Evolutionary conservation across 1,284 basidiomycete species (phyloP).

Genomic region (Flammula alnicola): DNA sequence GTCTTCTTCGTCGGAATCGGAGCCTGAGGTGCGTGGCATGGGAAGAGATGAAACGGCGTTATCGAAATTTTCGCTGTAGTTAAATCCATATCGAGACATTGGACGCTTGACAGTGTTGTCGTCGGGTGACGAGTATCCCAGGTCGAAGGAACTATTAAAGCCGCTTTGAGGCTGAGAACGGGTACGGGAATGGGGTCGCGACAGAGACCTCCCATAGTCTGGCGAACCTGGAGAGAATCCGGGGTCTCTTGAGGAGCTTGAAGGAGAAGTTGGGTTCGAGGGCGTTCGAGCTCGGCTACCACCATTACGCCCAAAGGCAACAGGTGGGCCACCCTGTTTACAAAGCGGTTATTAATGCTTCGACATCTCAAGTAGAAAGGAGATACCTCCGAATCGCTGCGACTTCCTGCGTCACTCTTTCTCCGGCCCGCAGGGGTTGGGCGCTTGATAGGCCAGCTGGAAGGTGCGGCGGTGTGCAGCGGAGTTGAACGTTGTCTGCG

Average conservation of each 20-base stretch:
- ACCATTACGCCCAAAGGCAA: constrained; percentile 44
- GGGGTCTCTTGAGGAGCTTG: constrained; percentile 36
- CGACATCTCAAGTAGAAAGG: constrained; percentile 3
- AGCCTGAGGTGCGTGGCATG: constrained; percentile 36
- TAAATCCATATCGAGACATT: constrained; percentile 23
- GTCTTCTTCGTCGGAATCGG: constrained; percentile 58
- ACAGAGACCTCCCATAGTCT: constrained; percentile 32
- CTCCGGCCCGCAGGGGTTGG: constrained; percentile 64
- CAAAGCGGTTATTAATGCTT: too few species aligned
- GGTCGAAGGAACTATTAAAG: constrained; percentile 39
- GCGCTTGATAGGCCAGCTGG: constrained; percentile 69
- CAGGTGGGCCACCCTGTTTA: constrained; percentile 35
- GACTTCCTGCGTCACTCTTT: constrained; percentile 68
- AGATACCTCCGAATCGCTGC: constrained; percentile 74
- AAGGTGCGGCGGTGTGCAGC: constrained; percentile 59
- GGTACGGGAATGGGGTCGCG: constrained; percentile 65
- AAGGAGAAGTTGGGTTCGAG: constrained; percentile 68
- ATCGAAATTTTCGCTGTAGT: constrained; percentile 29
- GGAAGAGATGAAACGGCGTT: constrained; percentile 39
- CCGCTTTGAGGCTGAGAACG: constrained; percentile 48
- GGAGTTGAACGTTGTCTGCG: constrained; percentile 68
- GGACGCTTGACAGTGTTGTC: constrained; percentile 33
- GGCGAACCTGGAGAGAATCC: constrained; percentile 43
- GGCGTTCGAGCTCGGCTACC: constrained; percentile 56
- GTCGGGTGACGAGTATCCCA: constrained; percentile 45